Evolutionary conservation across 139 green algal species (phyloP), one percentile per base, ranked within the genome.

Genomic region (Chlamydomonas sp.): DNA sequence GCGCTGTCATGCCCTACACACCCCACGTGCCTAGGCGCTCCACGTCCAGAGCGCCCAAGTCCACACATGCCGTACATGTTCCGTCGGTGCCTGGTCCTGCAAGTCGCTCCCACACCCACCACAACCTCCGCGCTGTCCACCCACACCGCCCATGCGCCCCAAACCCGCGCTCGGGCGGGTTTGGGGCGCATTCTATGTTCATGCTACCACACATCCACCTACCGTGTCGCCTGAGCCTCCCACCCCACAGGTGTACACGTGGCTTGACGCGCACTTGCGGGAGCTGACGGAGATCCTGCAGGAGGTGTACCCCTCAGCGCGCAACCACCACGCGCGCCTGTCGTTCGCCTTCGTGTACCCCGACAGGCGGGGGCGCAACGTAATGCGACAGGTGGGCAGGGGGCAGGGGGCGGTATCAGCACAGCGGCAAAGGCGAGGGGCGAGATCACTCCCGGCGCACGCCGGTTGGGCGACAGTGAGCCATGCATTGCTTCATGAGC

Each of bases 321-420:
- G 87, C 5, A 76, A 89, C 64, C 86, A 90, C 3, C 87, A 77
- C 10, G 90, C 94, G 0, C 88, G 94, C 4, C 86, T 99, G 14
- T 95, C 92, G 9, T 99, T 99, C 89, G 88, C 97, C 10, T 95
- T 99, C 78, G 92, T 99, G 9, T 99, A 99, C 83, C 97, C 97
- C 1, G 96, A 99, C 90, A 86, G 93, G 7, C 81, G 89, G n/a
- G 96, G 97, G n/a, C 80, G 88, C 3, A 99, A 97, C 88, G 95
- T 98, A 0, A 97, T 99, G 95, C 92, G 95, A 12, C 84, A 95
- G 92, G 96, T 98, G 90, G 6, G 90, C 5, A 17, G 71, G 14
- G n/a, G n/a, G n/a, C 14, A 9, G 71, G 71, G 20, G 20, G 5
- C 10, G 63, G 62, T 15, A 18, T 20, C 18, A 20, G 17, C 6